phyloP scores from a whole-genome alignment of 345 rosid species.

The Stellera chamaejasme region DNA sequence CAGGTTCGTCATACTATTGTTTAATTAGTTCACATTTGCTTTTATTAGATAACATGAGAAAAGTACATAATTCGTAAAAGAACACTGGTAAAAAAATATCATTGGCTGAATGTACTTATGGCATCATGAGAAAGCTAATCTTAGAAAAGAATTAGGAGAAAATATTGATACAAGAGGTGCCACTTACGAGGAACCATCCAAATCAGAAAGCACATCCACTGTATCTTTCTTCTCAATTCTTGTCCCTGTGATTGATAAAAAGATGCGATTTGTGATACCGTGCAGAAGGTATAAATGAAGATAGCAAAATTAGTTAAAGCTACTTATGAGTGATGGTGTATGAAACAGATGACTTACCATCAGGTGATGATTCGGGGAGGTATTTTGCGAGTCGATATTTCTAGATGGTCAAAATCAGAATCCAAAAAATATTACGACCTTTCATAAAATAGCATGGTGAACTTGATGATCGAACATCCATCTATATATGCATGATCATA shows the following conservation, averaged over 20 bases:
- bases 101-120: not conserved
- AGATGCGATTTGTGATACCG: not conserved
- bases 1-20: constrained; percentile 5
- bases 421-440: not conserved
- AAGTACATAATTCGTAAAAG: too few relatives aligned
- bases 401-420: constrained; percentile 36
- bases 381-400: constrained; percentile 93
- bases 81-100: too few relatives aligned
- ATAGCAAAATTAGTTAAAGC: not conserved
- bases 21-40: too few relatives aligned
- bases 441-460: too few relatives aligned
- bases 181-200: constrained; percentile 95
- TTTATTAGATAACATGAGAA: too few relatives aligned
- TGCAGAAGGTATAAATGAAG: too few relatives aligned
- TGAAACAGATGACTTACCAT: constrained; percentile 46
- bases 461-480: too few relatives aligned
- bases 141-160: not conserved
- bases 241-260: constrained; percentile 44
- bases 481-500: constrained; percentile 6
- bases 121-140: not conserved
- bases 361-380: constrained; percentile 88
- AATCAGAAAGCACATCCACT: constrained; percentile 64
- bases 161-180: constrained; percentile 10
- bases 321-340: constrained; percentile 2
- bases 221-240: constrained; percentile 86